Evolutionary conservation across 805 yeast species (phyloP).

Genomic region (Saccharomycopsis fermentans): DNA sequence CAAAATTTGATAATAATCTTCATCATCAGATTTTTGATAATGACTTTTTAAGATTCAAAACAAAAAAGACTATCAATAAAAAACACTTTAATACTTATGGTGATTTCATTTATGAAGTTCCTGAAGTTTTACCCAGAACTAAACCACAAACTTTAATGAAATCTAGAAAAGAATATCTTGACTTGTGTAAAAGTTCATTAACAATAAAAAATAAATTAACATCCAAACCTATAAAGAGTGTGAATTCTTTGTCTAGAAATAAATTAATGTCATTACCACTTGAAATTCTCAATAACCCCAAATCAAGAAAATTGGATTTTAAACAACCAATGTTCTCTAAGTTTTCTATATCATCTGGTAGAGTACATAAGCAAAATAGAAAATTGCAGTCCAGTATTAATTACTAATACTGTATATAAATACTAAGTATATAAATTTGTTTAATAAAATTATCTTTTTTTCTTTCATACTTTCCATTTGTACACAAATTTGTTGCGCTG

Average conservation of each 20-base stretch:
- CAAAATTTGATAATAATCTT: constrained; percentile 2
- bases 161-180: background rate
- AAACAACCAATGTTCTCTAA: background rate
- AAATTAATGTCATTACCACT: background rate
- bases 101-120: background rate
- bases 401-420: background rate
- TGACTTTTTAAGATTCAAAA: background rate
- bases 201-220: background rate
- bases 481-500: background rate
- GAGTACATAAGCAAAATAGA: background rate
- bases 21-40: background rate
- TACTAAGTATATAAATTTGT: background rate
- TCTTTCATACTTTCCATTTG: background rate
- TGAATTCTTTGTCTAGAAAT: background rate
- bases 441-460: too few relatives aligned
- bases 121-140: background rate
- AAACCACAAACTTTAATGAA: background rate
- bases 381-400: background rate
- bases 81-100: constrained; percentile 38
- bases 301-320: background rate
- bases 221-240: background rate
- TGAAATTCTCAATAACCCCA: background rate
- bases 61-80: background rate
- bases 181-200: background rate
- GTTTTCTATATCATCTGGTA: background rate